Conservation (phyloP, 768 basidiomycete genomes). For the Termitomyces sp. region DNA sequence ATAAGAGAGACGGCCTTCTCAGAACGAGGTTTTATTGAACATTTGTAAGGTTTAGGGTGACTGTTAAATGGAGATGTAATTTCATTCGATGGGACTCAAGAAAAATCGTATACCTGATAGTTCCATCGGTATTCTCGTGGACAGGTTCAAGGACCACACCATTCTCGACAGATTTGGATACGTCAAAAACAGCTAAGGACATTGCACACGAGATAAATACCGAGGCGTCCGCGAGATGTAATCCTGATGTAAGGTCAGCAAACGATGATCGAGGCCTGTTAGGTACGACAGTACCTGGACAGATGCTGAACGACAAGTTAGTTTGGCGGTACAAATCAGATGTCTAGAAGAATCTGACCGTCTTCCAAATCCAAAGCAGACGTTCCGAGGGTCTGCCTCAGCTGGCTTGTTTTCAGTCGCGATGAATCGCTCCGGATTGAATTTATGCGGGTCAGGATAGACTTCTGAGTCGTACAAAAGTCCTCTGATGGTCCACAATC, state of each 20-base stretch:
- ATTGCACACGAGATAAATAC: constrained; percentile 51
- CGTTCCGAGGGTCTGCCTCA: constrained; percentile 54
- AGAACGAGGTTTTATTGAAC: constrained; percentile 58
- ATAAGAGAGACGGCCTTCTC: constrained; percentile 53
- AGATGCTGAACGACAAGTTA: constrained; percentile 31
- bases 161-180: constrained; percentile 44
- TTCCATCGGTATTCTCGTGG: constrained; percentile 56
- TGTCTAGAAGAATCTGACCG: constrained; percentile 34
- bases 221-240: constrained; percentile 52
- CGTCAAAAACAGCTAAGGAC: constrained; percentile 50
- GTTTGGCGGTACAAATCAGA: constrained; percentile 6
- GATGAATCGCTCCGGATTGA: constrained; percentile 62
- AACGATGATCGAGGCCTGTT: constrained; percentile 2
- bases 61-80: constrained; percentile 24
- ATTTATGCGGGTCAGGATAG: constrained; percentile 52
- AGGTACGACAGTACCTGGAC: constrained; percentile 37
- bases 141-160: constrained; percentile 47
- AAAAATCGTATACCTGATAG: constrained; percentile 47
- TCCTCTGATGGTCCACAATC: constrained; percentile 28
- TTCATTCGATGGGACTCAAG: background rate
- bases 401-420: constrained; percentile 36
- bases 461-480: constrained; percentile 52
- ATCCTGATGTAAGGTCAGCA: constrained; percentile 29
- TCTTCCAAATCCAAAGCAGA: constrained; percentile 72
- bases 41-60: constrained; percentile 63